phyloP scores from a whole-genome alignment of 2,329 filamentous ascomycete genomes.

The Colletotrichum sp. region DNA sequence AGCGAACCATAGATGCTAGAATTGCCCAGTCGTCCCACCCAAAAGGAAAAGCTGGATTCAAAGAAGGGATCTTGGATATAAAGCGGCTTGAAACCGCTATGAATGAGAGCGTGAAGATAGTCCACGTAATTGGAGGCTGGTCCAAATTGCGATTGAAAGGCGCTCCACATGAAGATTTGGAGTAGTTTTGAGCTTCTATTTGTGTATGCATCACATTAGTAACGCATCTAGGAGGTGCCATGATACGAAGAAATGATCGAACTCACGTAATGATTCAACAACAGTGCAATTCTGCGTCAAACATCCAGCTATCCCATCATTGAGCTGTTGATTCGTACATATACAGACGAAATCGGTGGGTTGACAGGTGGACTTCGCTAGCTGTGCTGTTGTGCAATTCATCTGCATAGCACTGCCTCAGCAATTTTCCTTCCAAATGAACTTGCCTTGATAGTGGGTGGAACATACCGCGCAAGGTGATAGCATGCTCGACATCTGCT shows the following conservation, averaged over 20 bases:
- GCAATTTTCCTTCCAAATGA: not conserved
- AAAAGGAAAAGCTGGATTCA: not conserved
- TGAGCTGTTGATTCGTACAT: not conserved
- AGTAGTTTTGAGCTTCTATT: constrained; percentile 8
- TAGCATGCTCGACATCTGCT: not conserved
- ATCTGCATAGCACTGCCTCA: not conserved
- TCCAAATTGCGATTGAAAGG: not conserved
- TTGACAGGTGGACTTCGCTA: not conserved
- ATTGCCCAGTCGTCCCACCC: not conserved
- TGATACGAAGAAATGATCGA: not conserved
- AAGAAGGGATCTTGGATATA: not conserved
- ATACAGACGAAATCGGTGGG: constrained; percentile 2
- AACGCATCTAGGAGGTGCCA: not conserved
- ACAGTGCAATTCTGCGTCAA: constrained; percentile 1
- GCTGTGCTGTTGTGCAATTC: not conserved
- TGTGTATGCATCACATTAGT: not conserved
- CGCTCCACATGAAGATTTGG: not conserved
- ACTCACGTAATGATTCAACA: constrained; percentile 2
- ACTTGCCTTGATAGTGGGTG: not conserved
- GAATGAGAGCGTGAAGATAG: not conserved
- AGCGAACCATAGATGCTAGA: not conserved
- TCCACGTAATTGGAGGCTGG: constrained; percentile 2
- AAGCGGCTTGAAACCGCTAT: not conserved
- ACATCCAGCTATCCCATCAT: not conserved
- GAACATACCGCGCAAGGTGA: not conserved